Base-by-base conservation (phyloP, 2,329 filamentous ascomycete genomes). In the Lasiodiplodia citricola region DNA sequence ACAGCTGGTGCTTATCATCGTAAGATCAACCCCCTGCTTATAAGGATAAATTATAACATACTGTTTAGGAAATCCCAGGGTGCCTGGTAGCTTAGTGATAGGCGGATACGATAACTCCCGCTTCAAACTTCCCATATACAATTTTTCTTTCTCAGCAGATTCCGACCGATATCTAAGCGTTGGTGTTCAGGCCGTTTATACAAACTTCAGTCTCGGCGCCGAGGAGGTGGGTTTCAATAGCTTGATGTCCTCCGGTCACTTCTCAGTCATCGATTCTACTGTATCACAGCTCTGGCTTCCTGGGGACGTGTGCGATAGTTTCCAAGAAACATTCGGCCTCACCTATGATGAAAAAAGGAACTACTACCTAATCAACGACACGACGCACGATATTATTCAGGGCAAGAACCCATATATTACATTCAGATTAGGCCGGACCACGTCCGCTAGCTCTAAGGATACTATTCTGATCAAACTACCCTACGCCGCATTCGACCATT, bases 101-200 rank as follows among this genome's bases (percentile, higher is more conserved):
- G 81, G 82, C n/a, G 81, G 82, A 5, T 83, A 81, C 67, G 81
- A 83, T 70, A 72, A 75, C n/a, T 77, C 76, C 0, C 77, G 80
- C 23, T 78, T 80, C 69, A 74, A 70, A 31, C 67, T 74, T 5
- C 75, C 75, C 54, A 68, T 70, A n/a, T 70, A 75, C 2, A 70
- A 71, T 28, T 77, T 78, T 10, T 23, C 52, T 25, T 67, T 67
- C 10, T 25, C 25, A 25, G 44, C 25, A 8, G 2, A 8, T 3
- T 18, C 37, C 2, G 37, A 38, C 11, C 31, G 11, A 1, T 31
- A 10, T 11, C 47, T 54, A 0, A 3, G 2, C 7, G 62, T 38
- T n/a, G 62, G 47, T 2, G 3, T 41, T 2, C 23, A 63, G 23
- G 18, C 58, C 4, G 51, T 50, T 1, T 1, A 11, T 4, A 28